Base-by-base conservation (phyloP, 164 flowering plant genomes). In the Dillenia turbinata region DNA sequence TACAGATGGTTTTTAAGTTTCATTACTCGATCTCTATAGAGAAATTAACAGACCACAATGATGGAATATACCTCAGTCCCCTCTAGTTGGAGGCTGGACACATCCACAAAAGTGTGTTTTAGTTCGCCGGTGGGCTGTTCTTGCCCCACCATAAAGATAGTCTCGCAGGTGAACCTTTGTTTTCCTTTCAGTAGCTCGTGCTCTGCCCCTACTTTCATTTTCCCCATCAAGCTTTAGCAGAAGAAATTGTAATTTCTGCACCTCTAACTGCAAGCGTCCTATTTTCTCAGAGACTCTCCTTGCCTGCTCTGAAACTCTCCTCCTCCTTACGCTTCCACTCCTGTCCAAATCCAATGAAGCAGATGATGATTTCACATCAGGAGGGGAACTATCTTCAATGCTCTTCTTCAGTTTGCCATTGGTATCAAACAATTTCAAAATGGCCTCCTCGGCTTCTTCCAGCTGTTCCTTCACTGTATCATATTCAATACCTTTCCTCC, bases 391-490 rank as follows among this genome's bases (percentile, higher is more conserved):
- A 10, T 76, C 86, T 56, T 79, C 83, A 9, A 72, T 67, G 24
- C 58, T 77, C 56, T 78, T 85, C 66, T 64, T 62, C 75, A 89
- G 58, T 65, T 80, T 87, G 6, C 68, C 65, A 50, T 85, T 95
- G 58, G 60, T 60, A 53, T 82, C 87, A 52, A 78, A 71, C 75
- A 91, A 58, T 72, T 83, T 85, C 62, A 51, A 54, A 65, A 89
- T 78, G 45, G 84, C 69, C 16, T 68, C 73, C 69, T 85, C 94
- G 7, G 83, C 75, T 75, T 85, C 93, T 61, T 79, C 78, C 22
- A 95, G 79, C 76, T 91, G 93, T 55, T 67, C 86, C 71, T 81
- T 88, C 46, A 84, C 71, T 7, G 63, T 71, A 13, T 76, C 82
- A 64, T 76, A 81, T 64, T 89, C 90, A n/a, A 69, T 54, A 40